Conservation (phyloP, 2,329 filamentous ascomycete species). For the Microdochium bolleyi region DNA sequence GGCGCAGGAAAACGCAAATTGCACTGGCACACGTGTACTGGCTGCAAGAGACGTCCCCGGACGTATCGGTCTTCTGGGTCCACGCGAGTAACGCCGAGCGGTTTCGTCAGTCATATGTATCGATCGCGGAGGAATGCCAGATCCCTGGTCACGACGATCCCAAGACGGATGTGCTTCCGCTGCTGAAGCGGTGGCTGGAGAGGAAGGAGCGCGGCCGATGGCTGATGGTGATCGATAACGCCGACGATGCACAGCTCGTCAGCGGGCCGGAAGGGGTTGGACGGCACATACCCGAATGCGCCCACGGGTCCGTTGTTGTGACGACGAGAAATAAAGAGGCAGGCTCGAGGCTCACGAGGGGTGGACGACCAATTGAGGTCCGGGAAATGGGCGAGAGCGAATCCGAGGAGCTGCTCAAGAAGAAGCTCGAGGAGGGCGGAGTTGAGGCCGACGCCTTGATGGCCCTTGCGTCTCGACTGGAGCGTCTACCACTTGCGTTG, state of each 20-base stretch:
- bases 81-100: constrained; percentile 20
- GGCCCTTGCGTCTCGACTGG: constrained; percentile 14
- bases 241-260: constrained; percentile 10
- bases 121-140: constrained; percentile 15
- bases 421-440: constrained; percentile 5
- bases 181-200: constrained; percentile 20
- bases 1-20: constrained; percentile 22
- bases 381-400: constrained; percentile 17
- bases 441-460: not conserved
- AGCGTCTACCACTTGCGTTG: constrained; percentile 23
- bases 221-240: constrained; percentile 10
- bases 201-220: constrained; percentile 8
- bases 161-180: constrained; percentile 10
- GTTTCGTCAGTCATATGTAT: constrained; percentile 16
- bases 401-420: constrained; percentile 12
- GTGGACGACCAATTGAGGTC: constrained; percentile 14
- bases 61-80: constrained; percentile 23
- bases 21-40: constrained; percentile 18
- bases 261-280: not conserved
- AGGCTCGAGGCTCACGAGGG: constrained; percentile 12
- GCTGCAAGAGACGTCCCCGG: constrained; percentile 8
- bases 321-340: constrained; percentile 25
- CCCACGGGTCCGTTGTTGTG: constrained; percentile 19
- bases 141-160: constrained; percentile 12
- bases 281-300: constrained; percentile 18